phyloP scores from a whole-genome alignment of 2,329 filamentous ascomycete species.

The Clonostachys rhizophaga region DNA sequence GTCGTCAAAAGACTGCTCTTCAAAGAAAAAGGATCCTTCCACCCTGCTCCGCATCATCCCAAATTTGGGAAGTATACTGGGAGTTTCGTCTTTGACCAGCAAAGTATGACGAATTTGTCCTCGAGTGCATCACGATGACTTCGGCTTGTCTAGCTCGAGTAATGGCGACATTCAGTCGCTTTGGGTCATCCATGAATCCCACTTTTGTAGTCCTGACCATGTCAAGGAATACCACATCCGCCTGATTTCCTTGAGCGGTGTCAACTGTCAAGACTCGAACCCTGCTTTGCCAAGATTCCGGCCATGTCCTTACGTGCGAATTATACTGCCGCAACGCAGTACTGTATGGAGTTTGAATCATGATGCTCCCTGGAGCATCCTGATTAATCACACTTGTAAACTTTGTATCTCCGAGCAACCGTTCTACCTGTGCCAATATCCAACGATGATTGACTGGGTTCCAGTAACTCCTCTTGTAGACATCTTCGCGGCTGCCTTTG shows the following conservation, averaged over 20 bases:
- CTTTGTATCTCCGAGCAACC: constrained; percentile 18
- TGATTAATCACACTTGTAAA: constrained; percentile 22
- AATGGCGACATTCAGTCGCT: constrained; percentile 38
- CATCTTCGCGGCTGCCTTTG: constrained; percentile 13
- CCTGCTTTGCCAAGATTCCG: constrained; percentile 15
- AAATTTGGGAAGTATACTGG: constrained; percentile 17
- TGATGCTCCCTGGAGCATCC: constrained; percentile 23
- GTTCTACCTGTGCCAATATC: constrained; percentile 21
- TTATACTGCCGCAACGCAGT: constrained; percentile 27
- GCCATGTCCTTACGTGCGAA: constrained; percentile 16
- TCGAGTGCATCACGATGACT: constrained; percentile 35
- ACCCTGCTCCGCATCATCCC: constrained; percentile 18
- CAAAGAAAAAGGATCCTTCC: too few relatives aligned
- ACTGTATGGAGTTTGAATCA: constrained; percentile 39
- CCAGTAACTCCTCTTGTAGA: constrained; percentile 24
- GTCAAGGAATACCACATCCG: constrained; percentile 41
- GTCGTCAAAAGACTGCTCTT: too few relatives aligned
- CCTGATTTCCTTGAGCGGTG: constrained; percentile 39
- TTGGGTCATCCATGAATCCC: constrained; percentile 34
- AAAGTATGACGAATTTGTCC: constrained; percentile 18
- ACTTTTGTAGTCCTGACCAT: constrained; percentile 32
- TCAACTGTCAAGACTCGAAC: constrained; percentile 38
- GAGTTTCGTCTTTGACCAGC: constrained; percentile 8
- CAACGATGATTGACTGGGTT: constrained; percentile 30
- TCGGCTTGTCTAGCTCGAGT: constrained; percentile 39